Base-by-base conservation (phyloP, 2,329 filamentous ascomycete genomes). In the Beauveria bassiana region DNA sequence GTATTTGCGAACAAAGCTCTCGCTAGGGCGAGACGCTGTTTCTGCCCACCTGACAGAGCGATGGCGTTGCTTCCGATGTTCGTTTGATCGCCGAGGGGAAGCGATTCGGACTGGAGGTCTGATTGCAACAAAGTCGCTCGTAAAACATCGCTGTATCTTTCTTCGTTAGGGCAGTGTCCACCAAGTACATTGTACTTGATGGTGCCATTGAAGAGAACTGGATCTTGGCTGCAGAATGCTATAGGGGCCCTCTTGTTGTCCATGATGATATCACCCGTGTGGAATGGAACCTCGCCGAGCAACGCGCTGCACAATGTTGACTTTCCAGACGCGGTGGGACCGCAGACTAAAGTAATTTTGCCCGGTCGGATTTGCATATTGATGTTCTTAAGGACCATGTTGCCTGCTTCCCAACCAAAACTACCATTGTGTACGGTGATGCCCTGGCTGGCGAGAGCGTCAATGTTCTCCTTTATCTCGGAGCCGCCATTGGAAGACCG, bases 41-140 rank as follows among this genome's bases (percentile, higher is more conserved):
- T 62, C 26, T 79, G 77, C 0, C 78, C 78, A 1, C 78, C 78
- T 12, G 74, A 77, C 0, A 79, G 63, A 20, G 71, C 73, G n/a
- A 78, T 72, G 0, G 76, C 77, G 20, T 73, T 72, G 51, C 71
- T 75, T 5, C 78, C 78, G 50, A 79, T 66, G 5, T 70, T 69
- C 0, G 75, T 77, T 12, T 68, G 55, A 34, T 78, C 74, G 0
- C 76, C 75, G 1, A 70, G 66, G 0, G 73, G 71, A 0, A 79
- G 64, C 3, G 26, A 31, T 2, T 34, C 38, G 31, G 31, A 31
- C 31, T 10, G 31, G 5, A 77, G 62, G 61, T 78, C 76, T 0
- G 63, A 50, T 1, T 62, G 61, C 0, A 78, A 68, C 61, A 72
- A 65, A 0, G 72, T 73, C 0, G 74, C 71, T 0, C 73, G 66